A percentile compares a stretch with the other conserved stretches of the same genome.
Conservation (phyloP, 1,284 basidiomycete species). For the Macrocystidia cucumis region DNA sequence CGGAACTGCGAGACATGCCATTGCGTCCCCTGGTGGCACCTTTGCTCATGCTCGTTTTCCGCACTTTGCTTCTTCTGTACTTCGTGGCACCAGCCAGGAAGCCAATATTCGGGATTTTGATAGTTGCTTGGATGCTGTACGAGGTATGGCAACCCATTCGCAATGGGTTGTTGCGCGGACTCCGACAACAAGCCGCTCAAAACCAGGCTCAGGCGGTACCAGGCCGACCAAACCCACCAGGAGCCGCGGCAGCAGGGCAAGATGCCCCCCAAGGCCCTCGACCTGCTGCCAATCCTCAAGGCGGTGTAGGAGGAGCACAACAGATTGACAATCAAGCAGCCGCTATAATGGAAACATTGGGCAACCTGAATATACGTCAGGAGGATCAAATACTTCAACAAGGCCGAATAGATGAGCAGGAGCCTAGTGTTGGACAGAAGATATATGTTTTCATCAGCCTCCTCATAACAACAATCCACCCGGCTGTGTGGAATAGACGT, state of each 20-base stretch:
- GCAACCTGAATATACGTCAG: constrained; percentile 44
- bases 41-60: constrained; percentile 57
- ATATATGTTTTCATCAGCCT: constrained; percentile 47
- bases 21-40: constrained; percentile 60
- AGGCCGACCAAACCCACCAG: constrained; percentile 13
- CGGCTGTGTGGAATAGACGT: constrained; percentile 70
- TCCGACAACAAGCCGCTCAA: constrained; percentile 25
- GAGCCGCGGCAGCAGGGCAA: constrained; percentile 9
- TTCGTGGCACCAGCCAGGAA: constrained; percentile 74
- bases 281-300: constrained; percentile 9
- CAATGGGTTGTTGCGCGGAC: constrained; percentile 37
- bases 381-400: constrained; percentile 45
- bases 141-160: constrained; percentile 72
- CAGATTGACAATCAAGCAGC: constrained; percentile 24
- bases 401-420: constrained; percentile 17
- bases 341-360: constrained; percentile 40
- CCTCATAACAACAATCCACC: constrained; percentile 53
- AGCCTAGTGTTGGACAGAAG: constrained; percentile 44
- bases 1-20: constrained; percentile 36
- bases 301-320: constrained; percentile 15
- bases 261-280: constrained; percentile 9
- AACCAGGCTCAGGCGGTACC: constrained; percentile 18
- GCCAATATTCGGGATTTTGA: constrained; percentile 59
- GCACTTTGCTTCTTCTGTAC: constrained; percentile 65
- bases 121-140: constrained; percentile 66